Evolutionary conservation across 106 monocot species (phyloP), one percentile per base, ranked within the genome.

Genomic region (Narthecium ossifragum): DNA sequence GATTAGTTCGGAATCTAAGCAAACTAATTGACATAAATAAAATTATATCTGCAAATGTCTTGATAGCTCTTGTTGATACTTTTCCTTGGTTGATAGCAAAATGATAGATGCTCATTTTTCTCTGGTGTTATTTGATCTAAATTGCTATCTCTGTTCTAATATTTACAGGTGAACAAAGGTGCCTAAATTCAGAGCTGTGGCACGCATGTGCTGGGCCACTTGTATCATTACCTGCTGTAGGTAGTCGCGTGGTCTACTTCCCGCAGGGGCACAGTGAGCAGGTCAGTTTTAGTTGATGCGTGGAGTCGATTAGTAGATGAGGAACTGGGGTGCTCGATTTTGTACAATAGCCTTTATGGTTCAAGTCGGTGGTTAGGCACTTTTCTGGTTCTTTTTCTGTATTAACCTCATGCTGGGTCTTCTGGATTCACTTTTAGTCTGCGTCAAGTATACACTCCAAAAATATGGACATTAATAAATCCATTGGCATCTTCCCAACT

Each of bases 161-260:
- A 65, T 39, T 63, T 51, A 32, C 62, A 90, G 90, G 82, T 29
- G 85, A 85, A 63, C 82, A 90, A 34, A 67, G 72, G 41, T 81
- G 85, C 54, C 70, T 90, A 67, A 90, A 90, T 68, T 85, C 90
- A 7, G 90, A 85, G 62, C 67, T 90, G 22, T 90, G 90, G 90
- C 90, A 90, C 76, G 90, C 90, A 57, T 90, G 90, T 76, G 85
- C 90, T 64, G 90, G 90, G 4, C 90, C 90, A 24, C 82, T 90
- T 46, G 81, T 90, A 22, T 90, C 85, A 13, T 63, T 90, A 53
- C 90, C 90, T 57, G 75, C 85, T 55, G 73, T 90, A 24, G 78
- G 90, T 58, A 90, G 90, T 51, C 81, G 90, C 8, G 82, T 85
- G 25, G 85, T 90, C 18, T 90, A 90, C 67, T 90, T 90, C 62